Evolutionary conservation across 2,329 filamentous ascomycete genomes (phyloP).

Genomic region (Orbilia javanica): DNA sequence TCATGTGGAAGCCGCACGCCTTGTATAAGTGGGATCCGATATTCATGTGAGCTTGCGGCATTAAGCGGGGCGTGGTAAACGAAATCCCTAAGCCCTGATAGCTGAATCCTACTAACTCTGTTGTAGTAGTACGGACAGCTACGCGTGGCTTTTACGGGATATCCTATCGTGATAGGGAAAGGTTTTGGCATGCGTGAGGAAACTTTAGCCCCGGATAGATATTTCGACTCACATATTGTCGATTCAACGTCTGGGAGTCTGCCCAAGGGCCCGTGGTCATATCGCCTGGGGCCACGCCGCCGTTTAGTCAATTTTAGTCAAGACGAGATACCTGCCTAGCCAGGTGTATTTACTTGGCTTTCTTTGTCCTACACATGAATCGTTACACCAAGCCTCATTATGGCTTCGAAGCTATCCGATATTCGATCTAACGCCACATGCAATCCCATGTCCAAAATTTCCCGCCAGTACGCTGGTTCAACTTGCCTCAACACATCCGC

Average conservation of each 20-base stretch:
- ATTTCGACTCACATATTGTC: neutral
- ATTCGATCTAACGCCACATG: neutral
- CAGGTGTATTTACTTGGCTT: too few relatives aligned
- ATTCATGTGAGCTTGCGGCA: neutral
- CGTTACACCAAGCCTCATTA: neutral
- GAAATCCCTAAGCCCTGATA: neutral
- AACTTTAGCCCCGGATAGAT: neutral
- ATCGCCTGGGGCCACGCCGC: neutral
- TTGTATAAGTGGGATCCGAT: neutral
- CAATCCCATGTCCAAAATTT: conserved; percentile 18
- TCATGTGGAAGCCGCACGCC: conserved; percentile 22
- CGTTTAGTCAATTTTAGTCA: too few relatives aligned
- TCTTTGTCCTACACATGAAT: neutral
- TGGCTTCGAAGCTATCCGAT: neutral
- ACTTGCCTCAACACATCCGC: conserved; percentile 48
- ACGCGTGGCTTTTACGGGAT: neutral
- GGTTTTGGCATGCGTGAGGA: neutral
- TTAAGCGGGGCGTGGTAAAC: neutral
- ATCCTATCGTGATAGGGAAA: neutral
- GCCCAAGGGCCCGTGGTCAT: neutral
- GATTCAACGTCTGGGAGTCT: neutral
- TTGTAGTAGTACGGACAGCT: neutral
- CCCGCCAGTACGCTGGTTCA: conserved; percentile 9
- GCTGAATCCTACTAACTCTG: neutral
- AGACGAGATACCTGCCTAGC: neutral